Evolutionary conservation across 2,329 filamentous ascomycete species (phyloP).

Genomic region (Trichophyton equinum): DNA sequence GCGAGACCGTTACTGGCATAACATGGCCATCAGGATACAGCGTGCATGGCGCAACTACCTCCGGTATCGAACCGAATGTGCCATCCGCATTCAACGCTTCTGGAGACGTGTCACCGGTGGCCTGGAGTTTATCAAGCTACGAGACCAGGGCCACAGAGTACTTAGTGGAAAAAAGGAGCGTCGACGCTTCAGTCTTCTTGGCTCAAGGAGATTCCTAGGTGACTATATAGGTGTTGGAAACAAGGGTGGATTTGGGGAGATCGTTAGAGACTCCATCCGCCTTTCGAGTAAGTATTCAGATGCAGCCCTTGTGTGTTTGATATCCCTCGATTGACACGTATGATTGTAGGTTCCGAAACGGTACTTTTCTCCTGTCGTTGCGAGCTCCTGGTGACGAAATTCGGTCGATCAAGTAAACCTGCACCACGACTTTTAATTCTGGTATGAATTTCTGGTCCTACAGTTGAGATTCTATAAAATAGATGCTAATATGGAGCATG

Average conservation of each 20-base stretch:
- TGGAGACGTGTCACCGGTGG: conserved; percentile 90
- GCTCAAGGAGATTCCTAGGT: conserved; percentile 81
- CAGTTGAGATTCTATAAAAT: background rate
- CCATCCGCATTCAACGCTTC: conserved; percentile 85
- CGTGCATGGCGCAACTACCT: conserved; percentile 94
- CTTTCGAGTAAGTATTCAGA: conserved; percentile 45
- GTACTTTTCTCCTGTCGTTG: conserved; percentile 82
- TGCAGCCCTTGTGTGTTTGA: background rate
- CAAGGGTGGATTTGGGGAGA: conserved; percentile 61
- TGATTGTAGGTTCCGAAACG: conserved; percentile 44
- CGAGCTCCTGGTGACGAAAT: conserved; percentile 83
- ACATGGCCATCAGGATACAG: conserved; percentile 97
- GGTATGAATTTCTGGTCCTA: conserved; percentile 19
- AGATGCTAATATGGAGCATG: conserved; percentile 12
- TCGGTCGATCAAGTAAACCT: conserved; percentile 89
- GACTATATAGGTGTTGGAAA: conserved; percentile 89
- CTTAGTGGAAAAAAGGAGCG: conserved; percentile 81
- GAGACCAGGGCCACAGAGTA: conserved; percentile 75
- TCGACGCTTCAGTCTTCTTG: conserved; percentile 77
- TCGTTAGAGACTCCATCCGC: conserved; percentile 63
- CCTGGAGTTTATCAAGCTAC: conserved; percentile 73
- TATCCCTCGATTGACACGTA: background rate
- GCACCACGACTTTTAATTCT: conserved; percentile 75
- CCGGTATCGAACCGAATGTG: conserved; percentile 81
- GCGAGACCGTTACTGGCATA: conserved; percentile 97